Evolutionary conservation across 768 basidiomycete genomes (phyloP), one percentile per base, ranked within the genome.

Genomic region (Pulveroboletus sp.): DNA sequence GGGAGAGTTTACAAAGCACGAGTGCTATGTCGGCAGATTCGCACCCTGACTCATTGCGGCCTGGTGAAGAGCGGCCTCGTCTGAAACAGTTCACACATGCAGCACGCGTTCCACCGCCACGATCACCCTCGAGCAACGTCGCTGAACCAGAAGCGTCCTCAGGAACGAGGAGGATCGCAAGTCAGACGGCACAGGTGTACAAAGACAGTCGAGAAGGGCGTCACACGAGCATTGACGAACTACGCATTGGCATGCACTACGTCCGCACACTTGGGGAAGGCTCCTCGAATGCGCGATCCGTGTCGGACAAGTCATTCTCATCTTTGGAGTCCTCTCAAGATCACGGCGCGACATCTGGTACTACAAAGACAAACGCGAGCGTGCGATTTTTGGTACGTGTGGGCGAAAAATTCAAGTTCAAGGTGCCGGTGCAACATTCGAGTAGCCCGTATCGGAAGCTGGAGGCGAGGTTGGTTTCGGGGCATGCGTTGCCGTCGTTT

Each of bases 41-140:
- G 58, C 60, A 52, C 40, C 57, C 75, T 61, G 52, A 66, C 55
- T 55, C 56, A 21, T 37, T 66, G 28, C 71, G 61, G 33, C 62
- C 60, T 9, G 57, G 56, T 12, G 60, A 56, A 33, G 62, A 72
- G 12, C 76, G 78, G 12, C 83, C 86, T 31, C 78, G 84, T 30
- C 66, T 89, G 28, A 83, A 87, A 31, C 86, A 83, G 26, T 88
- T 89, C 61, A 86, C 82, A 7, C 79, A 78, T 53, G 80, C 82
- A 14, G 75, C 76, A 17, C 80, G 83, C 17, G 83, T 85, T 24
- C 85, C 85, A 17, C 73, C 80, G 2, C 82, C 85, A 73, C 76
- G 55, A 56, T 75, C 56, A 61, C 76, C 52, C 58, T 75, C 46
- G 48, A 52, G 45, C 46, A 67, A 57, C 21, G 51, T 51, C 8